Evolutionary conservation across 306 rosid genomes (phyloP).

Genomic region (Heteromeles arbutifolia): DNA sequence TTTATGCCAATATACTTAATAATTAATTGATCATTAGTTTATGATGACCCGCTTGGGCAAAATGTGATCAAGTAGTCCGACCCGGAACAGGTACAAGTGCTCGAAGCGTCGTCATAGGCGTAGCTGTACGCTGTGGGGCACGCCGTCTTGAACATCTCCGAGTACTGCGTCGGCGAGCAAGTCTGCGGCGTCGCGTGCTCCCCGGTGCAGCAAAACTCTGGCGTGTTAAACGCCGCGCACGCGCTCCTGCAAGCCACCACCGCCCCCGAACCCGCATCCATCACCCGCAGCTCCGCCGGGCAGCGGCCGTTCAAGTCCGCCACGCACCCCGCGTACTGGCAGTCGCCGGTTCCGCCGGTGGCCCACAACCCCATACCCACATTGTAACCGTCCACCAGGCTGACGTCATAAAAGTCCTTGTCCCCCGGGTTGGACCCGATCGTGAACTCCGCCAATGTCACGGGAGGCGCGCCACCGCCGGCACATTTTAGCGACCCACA

Average conservation of each 20-base stretch:
- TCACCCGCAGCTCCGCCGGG: conserved; percentile 56
- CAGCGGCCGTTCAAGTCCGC: conserved; percentile 53
- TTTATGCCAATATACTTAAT: background rate
- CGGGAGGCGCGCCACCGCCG: conserved; percentile 59
- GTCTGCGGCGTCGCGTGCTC: conserved; percentile 66
- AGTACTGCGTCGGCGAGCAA: conserved; percentile 70
- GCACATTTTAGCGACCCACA: conserved; percentile 56
- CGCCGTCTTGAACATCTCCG: conserved; percentile 70
- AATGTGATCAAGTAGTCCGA: conserved; percentile 64
- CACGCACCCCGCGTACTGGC: conserved; percentile 79
- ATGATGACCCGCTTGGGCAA: conserved; percentile 43
- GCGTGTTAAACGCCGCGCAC: conserved; percentile 56
- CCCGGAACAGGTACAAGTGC: conserved; percentile 76
- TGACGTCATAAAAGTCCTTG: conserved; percentile 82
- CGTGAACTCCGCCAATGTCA: conserved; percentile 65
- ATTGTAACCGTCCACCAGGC: conserved; percentile 89
- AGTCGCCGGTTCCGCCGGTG: conserved; percentile 67
- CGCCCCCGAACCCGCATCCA: conserved; percentile 16
- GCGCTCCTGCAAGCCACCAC: conserved; percentile 91
- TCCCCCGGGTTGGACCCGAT: conserved; percentile 15
- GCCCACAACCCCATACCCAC: conserved; percentile 69
- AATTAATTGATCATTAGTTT: background rate
- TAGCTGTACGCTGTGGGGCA: conserved; percentile 88
- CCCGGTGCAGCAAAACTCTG: conserved; percentile 78
- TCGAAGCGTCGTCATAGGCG: conserved; percentile 85